Percentiles rank a stretch among this genome's conserved stretches.
These are phyloP conservation scores for Talaromyces sp. DNA, from an alignment of 2,329 filamentous ascomycete species.

Conservation along the genomic window DNA sequence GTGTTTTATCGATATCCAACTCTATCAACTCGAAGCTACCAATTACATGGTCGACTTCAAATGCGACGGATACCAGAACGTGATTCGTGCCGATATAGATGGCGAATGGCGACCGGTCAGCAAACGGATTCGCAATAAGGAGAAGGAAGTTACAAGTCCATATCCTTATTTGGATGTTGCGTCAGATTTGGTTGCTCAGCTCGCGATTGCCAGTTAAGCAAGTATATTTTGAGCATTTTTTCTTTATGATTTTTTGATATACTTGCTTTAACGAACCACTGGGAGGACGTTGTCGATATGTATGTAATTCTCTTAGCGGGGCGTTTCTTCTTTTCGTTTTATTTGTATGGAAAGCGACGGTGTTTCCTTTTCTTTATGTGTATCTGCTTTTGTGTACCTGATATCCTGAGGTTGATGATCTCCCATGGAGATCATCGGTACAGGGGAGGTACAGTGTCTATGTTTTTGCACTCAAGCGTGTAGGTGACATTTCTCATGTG, in stretches of 20 bases:
- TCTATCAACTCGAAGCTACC: constrained; percentile 87
- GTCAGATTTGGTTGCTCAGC: constrained; percentile 84
- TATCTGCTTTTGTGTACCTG: background rate
- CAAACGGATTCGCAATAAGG: constrained; percentile 60
- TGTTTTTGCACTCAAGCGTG: background rate
- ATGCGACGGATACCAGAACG: constrained; percentile 93
- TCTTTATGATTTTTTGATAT: background rate
- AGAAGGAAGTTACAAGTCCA: constrained; percentile 92
- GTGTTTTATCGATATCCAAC: constrained; percentile 92
- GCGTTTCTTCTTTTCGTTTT: background rate
- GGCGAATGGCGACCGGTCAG: constrained; percentile 49
- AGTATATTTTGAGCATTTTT: background rate
- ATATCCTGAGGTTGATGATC: background rate
- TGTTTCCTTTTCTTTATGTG: background rate
- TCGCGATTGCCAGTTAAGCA: constrained; percentile 63
- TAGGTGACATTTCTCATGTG: background rate
- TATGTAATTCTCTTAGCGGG: background rate
- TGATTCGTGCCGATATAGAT: constrained; percentile 54
- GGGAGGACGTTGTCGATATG: background rate
- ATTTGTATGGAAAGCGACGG: background rate
- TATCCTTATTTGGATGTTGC: constrained; percentile 96
- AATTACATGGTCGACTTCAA: constrained; percentile 98
- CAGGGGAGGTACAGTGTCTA: background rate
- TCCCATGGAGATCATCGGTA: background rate
- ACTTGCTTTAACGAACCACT: background rate